Percentiles rank a stretch among this genome's conserved stretches.
phyloP scores from a whole-genome alignment of 352 stramenopile genomes.

The Phytopythium sindhum region DNA sequence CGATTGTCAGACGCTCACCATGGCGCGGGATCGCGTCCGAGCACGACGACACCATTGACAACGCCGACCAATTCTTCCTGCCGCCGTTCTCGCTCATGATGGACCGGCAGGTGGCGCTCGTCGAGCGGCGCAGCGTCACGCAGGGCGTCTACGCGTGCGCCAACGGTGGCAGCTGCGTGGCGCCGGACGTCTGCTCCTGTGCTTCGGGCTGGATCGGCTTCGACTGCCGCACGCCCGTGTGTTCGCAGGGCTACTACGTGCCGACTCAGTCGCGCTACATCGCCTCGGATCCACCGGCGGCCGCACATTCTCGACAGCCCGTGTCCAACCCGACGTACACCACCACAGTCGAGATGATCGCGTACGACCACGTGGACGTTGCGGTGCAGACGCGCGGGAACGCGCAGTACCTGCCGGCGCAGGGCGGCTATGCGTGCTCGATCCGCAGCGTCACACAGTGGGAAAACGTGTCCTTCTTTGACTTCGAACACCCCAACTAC shows the following conservation, averaged over 20 bases:
- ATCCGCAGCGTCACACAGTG: slow-evolving; percentile 92
- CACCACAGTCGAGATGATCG: slow-evolving; percentile 48
- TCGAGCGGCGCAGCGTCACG: slow-evolving; percentile 76
- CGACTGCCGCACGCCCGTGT: slow-evolving; percentile 95
- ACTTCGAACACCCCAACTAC: slow-evolving; percentile 94
- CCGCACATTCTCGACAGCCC: slow-evolving; percentile 44
- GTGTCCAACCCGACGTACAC: slow-evolving; percentile 64
- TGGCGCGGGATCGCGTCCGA: slow-evolving; percentile 61
- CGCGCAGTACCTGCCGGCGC: slow-evolving; percentile 56
- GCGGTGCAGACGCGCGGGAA: slow-evolving; percentile 31
- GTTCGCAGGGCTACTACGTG: slow-evolving; percentile 92
- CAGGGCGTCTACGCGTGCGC: slow-evolving; percentile 95
- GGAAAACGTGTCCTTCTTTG: slow-evolving; percentile 83
- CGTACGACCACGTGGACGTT: slow-evolving; percentile 43
- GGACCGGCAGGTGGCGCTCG: slow-evolving; percentile 91
- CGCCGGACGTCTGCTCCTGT: slow-evolving; percentile 91
- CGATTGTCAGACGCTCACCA: slow-evolving; percentile 3
- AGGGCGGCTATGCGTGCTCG: slow-evolving; percentile 95
- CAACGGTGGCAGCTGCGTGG: slow-evolving; percentile 90
- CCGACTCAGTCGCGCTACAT: slow-evolving; percentile 76
- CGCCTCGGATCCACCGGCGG: slow-evolving; percentile 48
- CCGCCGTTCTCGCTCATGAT: slow-evolving; percentile 56
- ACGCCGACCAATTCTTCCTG: slow-evolving; percentile 36
- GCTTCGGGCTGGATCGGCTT: slow-evolving; percentile 92
- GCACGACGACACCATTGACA: neutral